Conservation (phyloP, 2,329 filamentous ascomycete species). For the Fusarium praegraminearum region DNA sequence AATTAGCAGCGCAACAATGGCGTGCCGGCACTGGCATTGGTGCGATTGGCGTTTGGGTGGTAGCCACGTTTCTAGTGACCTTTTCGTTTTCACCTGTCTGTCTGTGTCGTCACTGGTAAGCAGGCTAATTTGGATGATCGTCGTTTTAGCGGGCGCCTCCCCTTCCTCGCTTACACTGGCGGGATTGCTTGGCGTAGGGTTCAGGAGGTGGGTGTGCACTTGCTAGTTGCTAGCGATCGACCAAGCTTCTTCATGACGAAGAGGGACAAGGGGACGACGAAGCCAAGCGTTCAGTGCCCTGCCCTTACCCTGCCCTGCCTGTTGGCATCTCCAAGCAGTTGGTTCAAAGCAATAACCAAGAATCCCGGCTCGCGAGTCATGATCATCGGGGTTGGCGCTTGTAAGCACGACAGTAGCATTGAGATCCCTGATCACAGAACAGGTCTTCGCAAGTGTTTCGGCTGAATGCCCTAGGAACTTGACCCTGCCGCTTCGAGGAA, state of each 20-base stretch:
- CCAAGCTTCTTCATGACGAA: constrained; percentile 43
- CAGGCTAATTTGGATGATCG: constrained; percentile 49
- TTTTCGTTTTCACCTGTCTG: constrained; percentile 32
- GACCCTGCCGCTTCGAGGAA: constrained; percentile 18
- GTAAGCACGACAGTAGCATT: constrained; percentile 16
- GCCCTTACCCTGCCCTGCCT: constrained; percentile 29
- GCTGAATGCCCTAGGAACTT: constrained; percentile 5
- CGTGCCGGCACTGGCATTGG: constrained; percentile 37
- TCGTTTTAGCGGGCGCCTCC: constrained; percentile 49
- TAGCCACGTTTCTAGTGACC: constrained; percentile 32
- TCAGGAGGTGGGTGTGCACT: constrained; percentile 34
- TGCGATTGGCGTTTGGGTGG: constrained; percentile 35
- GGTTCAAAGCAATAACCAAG: constrained; percentile 37
- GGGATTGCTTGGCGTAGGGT: constrained; percentile 43
- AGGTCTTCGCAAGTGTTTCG: constrained; percentile 27
- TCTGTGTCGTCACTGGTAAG: constrained; percentile 41
- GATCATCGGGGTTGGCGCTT: constrained; percentile 26
- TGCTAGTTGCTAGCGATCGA: constrained; percentile 38
- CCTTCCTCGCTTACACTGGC: constrained; percentile 49
- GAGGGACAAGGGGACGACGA: constrained; percentile 37
- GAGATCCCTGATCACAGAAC: constrained; percentile 9
- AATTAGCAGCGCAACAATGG: constrained; percentile 23
- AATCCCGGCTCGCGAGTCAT: constrained; percentile 33
- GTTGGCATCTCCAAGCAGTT: constrained; percentile 26
- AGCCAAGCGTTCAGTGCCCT: constrained; percentile 38